phyloP scores from a whole-genome alignment of 2,329 filamentous ascomycete species.

The Knoxdaviesia proteae region DNA sequence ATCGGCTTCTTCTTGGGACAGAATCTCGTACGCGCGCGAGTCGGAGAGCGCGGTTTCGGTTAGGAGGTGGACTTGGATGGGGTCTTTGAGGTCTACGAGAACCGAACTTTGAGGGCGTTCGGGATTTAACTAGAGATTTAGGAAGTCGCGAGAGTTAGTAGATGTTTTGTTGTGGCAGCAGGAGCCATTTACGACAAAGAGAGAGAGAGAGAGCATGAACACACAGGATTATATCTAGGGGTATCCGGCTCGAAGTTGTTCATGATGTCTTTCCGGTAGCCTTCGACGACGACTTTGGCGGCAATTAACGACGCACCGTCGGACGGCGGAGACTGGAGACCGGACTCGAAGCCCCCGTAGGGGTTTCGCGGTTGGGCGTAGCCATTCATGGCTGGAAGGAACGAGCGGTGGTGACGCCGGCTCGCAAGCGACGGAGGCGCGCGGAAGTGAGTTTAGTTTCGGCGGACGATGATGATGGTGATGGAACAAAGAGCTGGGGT shows the following conservation, averaged over 20 bases:
- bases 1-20: constrained; percentile 85
- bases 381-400: constrained; percentile 15
- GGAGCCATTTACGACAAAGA: not conserved
- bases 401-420: too few relatives aligned
- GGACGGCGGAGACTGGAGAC: constrained; percentile 11
- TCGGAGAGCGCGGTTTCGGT: constrained; percentile 86
- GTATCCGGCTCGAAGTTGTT: constrained; percentile 31
- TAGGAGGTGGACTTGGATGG: constrained; percentile 72
- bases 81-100: constrained; percentile 43
- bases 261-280: constrained; percentile 34
- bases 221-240: constrained; percentile 36
- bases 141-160: constrained; percentile 3
- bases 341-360: constrained; percentile 15
- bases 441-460: too few relatives aligned
- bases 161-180: too few relatives aligned
- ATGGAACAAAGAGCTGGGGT: too few relatives aligned
- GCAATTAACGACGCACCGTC: constrained; percentile 16
- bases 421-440: too few relatives aligned
- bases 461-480: too few relatives aligned
- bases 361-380: constrained; percentile 14
- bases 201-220: constrained; percentile 8
- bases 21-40: constrained; percentile 63
- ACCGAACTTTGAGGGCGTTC: constrained; percentile 31
- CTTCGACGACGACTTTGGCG: constrained; percentile 32
- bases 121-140: constrained; percentile 22